Conservation (phyloP, 257 asterid species). For the Nicotiana noctiflora region DNA sequence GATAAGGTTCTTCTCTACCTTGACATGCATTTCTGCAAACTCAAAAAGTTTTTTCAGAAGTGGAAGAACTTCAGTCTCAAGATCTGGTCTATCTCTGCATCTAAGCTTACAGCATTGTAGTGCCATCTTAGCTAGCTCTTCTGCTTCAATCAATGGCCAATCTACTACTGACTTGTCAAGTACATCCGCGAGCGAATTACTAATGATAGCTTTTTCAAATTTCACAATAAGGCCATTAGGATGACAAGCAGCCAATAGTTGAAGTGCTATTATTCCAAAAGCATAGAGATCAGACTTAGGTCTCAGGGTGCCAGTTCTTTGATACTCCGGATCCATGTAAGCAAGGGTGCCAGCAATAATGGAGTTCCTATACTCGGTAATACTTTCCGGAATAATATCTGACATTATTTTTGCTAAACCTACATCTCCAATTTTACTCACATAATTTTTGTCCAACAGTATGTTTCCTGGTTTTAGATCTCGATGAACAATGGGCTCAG, state of each 20-base stretch:
- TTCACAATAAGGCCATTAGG: slow-evolving; percentile 58
- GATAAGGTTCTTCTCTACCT: slow-evolving; percentile 17
- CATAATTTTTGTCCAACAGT: slow-evolving; percentile 51
- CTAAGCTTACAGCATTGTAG: slow-evolving; percentile 62
- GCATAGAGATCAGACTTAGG: slow-evolving; percentile 87
- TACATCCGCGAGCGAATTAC: slow-evolving; percentile 32
- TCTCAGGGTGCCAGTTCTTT: slow-evolving; percentile 76
- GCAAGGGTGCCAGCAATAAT: slow-evolving; percentile 70
- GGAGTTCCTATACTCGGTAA: slow-evolving; percentile 68
- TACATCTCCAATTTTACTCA: slow-evolving; percentile 77
- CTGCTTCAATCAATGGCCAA: slow-evolving; percentile 70
- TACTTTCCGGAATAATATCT: slow-evolving; percentile 54
- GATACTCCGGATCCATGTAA: slow-evolving; percentile 92
- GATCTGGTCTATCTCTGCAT: slow-evolving; percentile 91
- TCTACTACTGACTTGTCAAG: slow-evolving; percentile 57
- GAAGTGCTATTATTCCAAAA: slow-evolving; percentile 72
- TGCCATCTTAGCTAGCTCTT: slow-evolving; percentile 55
- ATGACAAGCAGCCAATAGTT: slow-evolving; percentile 54
- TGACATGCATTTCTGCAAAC: slow-evolving; percentile 42
- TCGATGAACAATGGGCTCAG: slow-evolving; percentile 76
- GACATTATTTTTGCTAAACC: slow-evolving; percentile 75
- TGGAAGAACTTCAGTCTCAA: slow-evolving; percentile 68
- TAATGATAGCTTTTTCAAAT: slow-evolving; percentile 56
- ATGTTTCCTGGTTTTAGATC: slow-evolving; percentile 92
- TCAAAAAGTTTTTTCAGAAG: slow-evolving; percentile 52